Evolutionary conservation across 1,284 basidiomycete genomes (phyloP).

Genomic region (Takashimella tepidaria): DNA sequence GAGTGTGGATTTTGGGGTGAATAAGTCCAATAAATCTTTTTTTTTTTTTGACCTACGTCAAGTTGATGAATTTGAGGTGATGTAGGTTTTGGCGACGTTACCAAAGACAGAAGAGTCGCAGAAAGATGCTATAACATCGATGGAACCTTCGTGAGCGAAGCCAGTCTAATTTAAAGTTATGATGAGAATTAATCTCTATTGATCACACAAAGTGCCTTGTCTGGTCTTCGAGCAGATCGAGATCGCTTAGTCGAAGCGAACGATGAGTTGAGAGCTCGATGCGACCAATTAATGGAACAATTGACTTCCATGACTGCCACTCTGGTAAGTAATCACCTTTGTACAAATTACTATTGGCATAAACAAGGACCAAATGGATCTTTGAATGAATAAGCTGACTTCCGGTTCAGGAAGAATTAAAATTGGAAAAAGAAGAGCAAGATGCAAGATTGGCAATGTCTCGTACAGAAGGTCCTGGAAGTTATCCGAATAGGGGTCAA

Average conservation of each 20-base stretch:
- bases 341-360: too few species aligned
- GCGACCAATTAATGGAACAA: slow-evolving; percentile 38
- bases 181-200: neutral
- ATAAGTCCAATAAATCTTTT: too few species aligned
- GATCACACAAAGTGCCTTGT: slow-evolving; percentile 7
- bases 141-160: slow-evolving; percentile 15
- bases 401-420: slow-evolving; percentile 18
- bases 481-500: slow-evolving; percentile 54
- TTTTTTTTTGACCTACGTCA: too few species aligned
- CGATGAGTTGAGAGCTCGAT: slow-evolving; percentile 32
- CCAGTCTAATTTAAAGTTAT: too few species aligned
- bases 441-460: slow-evolving; percentile 17
- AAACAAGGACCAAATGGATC: too few species aligned
- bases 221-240: slow-evolving; percentile 27
- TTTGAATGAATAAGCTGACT: neutral
- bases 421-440: slow-evolving; percentile 17
- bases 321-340: slow-evolving; percentile 32
- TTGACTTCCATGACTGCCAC: slow-evolving; percentile 33
- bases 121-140: neutral
- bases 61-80: neutral
- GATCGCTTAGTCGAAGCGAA: slow-evolving; percentile 39
- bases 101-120: slow-evolving; percentile 19
- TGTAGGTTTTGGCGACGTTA: slow-evolving; percentile 32
- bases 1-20: slow-evolving; percentile 10
- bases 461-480: neutral